Evolutionary conservation across 768 basidiomycete genomes (phyloP).

Genomic region (Suillus subalutaceus): DNA sequence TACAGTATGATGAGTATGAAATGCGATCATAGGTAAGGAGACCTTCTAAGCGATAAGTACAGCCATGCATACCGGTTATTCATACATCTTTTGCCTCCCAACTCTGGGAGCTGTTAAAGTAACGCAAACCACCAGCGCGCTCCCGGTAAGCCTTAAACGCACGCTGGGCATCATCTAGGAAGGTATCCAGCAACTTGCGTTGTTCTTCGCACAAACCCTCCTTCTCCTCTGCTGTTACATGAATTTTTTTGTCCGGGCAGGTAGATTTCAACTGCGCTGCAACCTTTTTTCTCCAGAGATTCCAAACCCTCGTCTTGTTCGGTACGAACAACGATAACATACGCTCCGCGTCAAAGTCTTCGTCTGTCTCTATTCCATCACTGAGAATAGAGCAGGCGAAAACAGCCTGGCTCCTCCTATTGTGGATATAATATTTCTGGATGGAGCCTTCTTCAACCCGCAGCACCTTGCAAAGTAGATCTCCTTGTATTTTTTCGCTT

Average conservation of each 20-base stretch:
- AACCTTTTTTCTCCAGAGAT: constrained; percentile 27
- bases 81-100: background rate
- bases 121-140: background rate
- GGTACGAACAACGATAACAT: constrained; percentile 26
- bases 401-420: constrained; percentile 26
- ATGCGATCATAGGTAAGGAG: background rate
- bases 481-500: constrained; percentile 30
- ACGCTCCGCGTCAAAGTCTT: constrained; percentile 10
- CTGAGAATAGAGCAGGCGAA: constrained; percentile 29
- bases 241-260: background rate
- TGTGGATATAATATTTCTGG: constrained; percentile 25
- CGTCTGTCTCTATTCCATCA: constrained; percentile 20
- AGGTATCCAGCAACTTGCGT: constrained; percentile 1
- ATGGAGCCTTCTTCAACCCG: constrained; percentile 13
- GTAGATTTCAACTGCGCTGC: constrained; percentile 20
- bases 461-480: constrained; percentile 21
- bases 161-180: constrained; percentile 22
- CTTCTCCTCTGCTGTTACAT: constrained; percentile 16
- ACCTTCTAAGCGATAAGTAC: background rate
- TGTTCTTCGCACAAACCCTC: constrained; percentile 16
- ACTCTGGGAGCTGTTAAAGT: background rate
- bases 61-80: background rate
- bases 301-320: constrained; percentile 29
- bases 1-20: background rate
- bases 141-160: constrained; percentile 21